These are phyloP conservation scores for Arthrobotrys megalospora DNA, from an alignment of 2,329 filamentous ascomycete species.

Conservation along the genomic window DNA sequence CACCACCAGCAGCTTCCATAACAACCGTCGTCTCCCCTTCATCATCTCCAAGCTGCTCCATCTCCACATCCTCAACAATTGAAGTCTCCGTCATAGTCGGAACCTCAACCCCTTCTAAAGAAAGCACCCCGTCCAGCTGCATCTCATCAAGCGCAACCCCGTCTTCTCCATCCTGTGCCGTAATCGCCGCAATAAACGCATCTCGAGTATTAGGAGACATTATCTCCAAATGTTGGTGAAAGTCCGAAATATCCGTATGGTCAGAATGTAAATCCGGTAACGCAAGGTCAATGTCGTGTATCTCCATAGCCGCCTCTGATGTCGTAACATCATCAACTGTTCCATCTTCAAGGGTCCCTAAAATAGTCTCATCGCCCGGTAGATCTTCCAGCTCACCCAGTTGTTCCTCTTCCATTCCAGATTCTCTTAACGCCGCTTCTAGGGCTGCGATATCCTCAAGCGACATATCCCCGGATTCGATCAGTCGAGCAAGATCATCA, in stretches of 20 bases:
- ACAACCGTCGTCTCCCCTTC: neutral
- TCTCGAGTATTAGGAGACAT: conserved; percentile 42
- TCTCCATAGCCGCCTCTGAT: neutral
- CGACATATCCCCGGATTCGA: conserved; percentile 53
- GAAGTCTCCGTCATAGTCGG: neutral
- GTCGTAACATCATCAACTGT: neutral
- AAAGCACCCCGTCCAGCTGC: conserved; percentile 18
- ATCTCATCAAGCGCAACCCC: conserved; percentile 32
- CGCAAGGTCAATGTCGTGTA: conserved; percentile 12
- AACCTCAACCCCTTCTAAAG: neutral
- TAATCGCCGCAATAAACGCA: conserved; percentile 38
- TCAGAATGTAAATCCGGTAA: conserved; percentile 49
- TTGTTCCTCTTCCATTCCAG: conserved; percentile 18
- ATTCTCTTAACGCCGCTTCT: conserved; percentile 42
- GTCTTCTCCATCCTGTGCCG: conserved; percentile 22
- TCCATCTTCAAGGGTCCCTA: neutral
- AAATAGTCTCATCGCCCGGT: conserved; percentile 5
- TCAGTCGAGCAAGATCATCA: conserved; percentile 38
- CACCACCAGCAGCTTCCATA: neutral
- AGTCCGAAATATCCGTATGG: conserved; percentile 52
- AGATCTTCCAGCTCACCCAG: neutral
- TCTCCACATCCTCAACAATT: neutral
- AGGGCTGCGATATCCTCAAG: conserved; percentile 51
- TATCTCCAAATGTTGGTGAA: conserved; percentile 50
- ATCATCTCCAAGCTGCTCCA: neutral